Percentiles rank a stretch among this genome's conserved stretches.
phyloP scores from a whole-genome alignment of 129 eudicot genomes.

The Chrysanthemum makinoi region DNA sequence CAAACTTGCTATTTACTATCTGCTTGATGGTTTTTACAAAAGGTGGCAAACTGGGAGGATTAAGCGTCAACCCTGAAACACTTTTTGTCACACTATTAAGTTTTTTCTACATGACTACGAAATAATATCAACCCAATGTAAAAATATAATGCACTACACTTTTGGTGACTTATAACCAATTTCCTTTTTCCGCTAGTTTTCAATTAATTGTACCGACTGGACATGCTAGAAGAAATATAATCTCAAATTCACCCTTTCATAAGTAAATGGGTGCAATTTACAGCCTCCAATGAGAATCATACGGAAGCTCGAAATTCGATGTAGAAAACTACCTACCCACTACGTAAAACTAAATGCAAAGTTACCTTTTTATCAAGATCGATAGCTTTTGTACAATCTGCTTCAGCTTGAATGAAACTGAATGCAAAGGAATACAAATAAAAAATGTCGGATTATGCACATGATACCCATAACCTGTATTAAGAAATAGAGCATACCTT shows the following conservation, averaged over 20 bases:
- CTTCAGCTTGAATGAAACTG: conserved; percentile 82
- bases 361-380: conserved; percentile 85
- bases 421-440: conserved; percentile 8
- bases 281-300: not conserved
- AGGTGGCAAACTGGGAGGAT: too few species aligned
- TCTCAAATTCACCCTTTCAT: not conserved
- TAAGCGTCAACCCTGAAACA: too few species aligned
- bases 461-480: not conserved
- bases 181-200: not conserved
- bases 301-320: not conserved
- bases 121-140: too few species aligned
- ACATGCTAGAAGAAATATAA: not conserved
- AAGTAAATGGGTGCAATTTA: not conserved
- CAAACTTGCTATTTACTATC: not conserved
- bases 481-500: conserved; percentile 40
- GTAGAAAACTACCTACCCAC: not conserved
- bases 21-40: not conserved
- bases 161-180: not conserved
- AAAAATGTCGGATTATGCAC: not conserved
- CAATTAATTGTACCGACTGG: not conserved
- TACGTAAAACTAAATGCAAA: not conserved
- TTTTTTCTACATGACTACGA: too few species aligned
- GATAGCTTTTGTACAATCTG: conserved; percentile 81
- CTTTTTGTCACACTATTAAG: too few species aligned
- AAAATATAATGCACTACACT: too few species aligned